Percentiles rank a stretch among this genome's conserved stretches.
Evolutionary conservation across 225 moss, liverwort and hornwort genomes (phyloP).

Genomic region (Antitrichia curtipendula): DNA sequence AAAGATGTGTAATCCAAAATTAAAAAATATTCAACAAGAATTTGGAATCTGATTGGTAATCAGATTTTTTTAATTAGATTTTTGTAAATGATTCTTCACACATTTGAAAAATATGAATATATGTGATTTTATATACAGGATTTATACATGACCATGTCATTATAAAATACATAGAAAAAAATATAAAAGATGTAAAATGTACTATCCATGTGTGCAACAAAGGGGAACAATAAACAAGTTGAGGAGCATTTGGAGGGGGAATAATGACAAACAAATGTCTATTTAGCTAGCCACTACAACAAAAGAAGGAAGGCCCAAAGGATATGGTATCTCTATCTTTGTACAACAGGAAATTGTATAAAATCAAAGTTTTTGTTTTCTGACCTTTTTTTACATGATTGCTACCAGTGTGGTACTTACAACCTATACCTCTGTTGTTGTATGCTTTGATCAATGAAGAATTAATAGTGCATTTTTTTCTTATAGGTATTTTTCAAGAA

Average conservation of each 20-base stretch:
- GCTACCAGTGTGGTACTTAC: not conserved
- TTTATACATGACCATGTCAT: not conserved
- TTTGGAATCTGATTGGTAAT: not conserved
- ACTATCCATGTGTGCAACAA: not conserved
- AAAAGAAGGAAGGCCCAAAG: not conserved
- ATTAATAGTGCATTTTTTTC: not conserved
- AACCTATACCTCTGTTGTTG: not conserved
- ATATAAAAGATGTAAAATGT: too few species aligned
- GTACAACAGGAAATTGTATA: not conserved
- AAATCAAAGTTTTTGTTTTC: too few species aligned
- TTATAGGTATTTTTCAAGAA: not conserved
- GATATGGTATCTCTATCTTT: not conserved
- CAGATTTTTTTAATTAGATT: too few species aligned
- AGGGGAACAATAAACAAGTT: too few species aligned
- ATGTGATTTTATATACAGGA: not conserved
- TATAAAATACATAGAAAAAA: not conserved
- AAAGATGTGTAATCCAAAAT: not conserved
- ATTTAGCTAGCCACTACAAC: accelerated
- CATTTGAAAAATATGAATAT: not conserved
- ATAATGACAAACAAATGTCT: not conserved
- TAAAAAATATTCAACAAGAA: not conserved
- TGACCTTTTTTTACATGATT: not conserved
- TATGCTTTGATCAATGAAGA: not conserved
- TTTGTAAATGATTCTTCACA: too few species aligned
- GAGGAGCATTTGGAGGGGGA: too few species aligned